Percentiles rank a stretch among this genome's conserved stretches.
Evolutionary conservation across 2,329 filamentous ascomycete species (phyloP).

Genomic region (Fusarium annulatum): DNA sequence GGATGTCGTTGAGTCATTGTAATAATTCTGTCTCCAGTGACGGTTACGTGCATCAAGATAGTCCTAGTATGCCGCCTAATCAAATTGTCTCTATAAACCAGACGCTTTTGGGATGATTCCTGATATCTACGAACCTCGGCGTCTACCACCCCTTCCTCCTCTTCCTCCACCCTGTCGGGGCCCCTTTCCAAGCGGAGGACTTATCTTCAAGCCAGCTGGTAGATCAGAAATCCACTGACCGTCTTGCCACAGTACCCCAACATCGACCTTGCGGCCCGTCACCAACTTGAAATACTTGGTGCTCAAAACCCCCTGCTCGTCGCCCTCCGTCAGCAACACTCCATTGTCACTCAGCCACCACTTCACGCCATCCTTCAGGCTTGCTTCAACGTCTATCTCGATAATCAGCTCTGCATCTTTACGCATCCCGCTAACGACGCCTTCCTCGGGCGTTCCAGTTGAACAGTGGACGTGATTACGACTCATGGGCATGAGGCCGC

Average conservation of each 20-base stretch:
- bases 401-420: conserved; percentile 80
- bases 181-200: conserved; percentile 61
- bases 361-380: conserved; percentile 70
- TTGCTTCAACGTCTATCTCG: conserved; percentile 76
- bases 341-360: conserved; percentile 87
- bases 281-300: conserved; percentile 78
- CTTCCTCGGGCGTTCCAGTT: conserved; percentile 71
- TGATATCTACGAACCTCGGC: conserved; percentile 20
- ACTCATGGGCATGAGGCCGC: conserved; percentile 83
- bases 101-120: background rate
- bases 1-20: background rate
- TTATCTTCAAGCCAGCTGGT: conserved; percentile 66
- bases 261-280: conserved; percentile 67
- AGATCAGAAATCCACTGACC: conserved; percentile 75
- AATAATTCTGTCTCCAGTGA: background rate
- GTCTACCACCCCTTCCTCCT: conserved; percentile 44
- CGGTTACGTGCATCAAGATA: background rate
- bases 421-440: conserved; percentile 84
- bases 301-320: conserved; percentile 70
- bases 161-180: conserved; percentile 55
- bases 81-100: background rate
- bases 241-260: conserved; percentile 76
- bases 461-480: conserved; percentile 93
- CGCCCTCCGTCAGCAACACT: conserved; percentile 74
- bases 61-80: background rate